Evolutionary conservation across 305 asterid genomes (phyloP).

Genomic region (Fraxinus albicans): DNA sequence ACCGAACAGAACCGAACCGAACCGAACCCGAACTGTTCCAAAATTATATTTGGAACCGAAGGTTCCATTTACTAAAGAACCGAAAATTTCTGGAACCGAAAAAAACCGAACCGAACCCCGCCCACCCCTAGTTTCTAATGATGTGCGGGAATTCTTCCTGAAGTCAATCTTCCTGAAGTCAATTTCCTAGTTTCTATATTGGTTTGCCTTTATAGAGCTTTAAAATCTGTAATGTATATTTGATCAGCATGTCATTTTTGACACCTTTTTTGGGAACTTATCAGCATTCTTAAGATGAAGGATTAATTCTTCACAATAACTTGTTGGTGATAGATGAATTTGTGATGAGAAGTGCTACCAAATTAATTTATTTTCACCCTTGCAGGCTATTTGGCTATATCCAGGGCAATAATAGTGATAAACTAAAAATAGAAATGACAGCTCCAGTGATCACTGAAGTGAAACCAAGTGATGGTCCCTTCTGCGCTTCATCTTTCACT

Average conservation of each 20-base stretch:
- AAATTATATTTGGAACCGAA: too few relatives aligned
- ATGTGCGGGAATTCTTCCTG: background rate
- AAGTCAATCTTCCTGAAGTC: background rate
- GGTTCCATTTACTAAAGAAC: too few relatives aligned
- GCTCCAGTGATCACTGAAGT: slow-evolving; percentile 66
- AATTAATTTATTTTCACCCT: background rate
- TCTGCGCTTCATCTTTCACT: slow-evolving; percentile 58
- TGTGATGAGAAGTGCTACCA: background rate
- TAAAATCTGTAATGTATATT: background rate
- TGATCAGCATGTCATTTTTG: too few relatives aligned
- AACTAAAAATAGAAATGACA: slow-evolving; percentile 78
- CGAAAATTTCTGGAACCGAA: too few relatives aligned
- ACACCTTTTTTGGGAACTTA: too few relatives aligned
- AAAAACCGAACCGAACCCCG: too few relatives aligned
- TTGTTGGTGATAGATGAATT: background rate
- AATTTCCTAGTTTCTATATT: background rate
- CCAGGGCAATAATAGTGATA: slow-evolving; percentile 66
- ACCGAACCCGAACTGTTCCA: too few relatives aligned
- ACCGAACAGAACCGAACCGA: too few relatives aligned
- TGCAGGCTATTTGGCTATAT: slow-evolving; percentile 72
- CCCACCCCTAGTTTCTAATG: background rate
- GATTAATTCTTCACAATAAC: background rate
- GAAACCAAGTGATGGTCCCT: slow-evolving; percentile 84
- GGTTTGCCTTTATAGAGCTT: background rate
- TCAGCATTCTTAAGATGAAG: background rate